A percentile compares a stretch with the other conserved stretches of the same genome.
These are phyloP conservation scores for Fusarium sororula DNA, from an alignment of 2,329 filamentous ascomycete genomes.

Conservation along the genomic window DNA sequence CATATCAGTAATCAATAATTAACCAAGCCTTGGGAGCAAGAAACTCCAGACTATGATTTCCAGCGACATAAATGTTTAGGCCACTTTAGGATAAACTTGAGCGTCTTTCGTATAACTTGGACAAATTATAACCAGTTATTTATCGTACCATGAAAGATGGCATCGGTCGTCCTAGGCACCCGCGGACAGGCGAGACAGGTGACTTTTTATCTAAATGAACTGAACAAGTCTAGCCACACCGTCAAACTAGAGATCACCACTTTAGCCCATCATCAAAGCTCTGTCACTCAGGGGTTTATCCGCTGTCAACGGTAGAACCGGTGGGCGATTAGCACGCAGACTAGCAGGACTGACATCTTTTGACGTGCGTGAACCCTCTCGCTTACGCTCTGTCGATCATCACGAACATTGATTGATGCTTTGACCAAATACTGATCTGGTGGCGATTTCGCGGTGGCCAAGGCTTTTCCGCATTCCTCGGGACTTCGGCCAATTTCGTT, in stretches of 20 bases:
- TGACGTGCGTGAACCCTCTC: background rate
- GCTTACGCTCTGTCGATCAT: background rate
- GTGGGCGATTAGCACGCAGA: constrained; percentile 1
- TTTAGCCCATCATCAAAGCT: background rate
- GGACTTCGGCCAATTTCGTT: background rate
- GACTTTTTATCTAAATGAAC: background rate
- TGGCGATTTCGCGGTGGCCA: background rate
- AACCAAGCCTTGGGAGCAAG: background rate
- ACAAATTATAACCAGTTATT: background rate
- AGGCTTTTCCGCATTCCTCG: background rate
- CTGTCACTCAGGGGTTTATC: background rate
- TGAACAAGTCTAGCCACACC: background rate
- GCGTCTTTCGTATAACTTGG: too few relatives aligned
- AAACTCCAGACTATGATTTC: background rate
- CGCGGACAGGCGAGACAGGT: background rate
- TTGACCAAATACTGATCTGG: background rate
- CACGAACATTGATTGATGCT: background rate
- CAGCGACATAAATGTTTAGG: background rate
- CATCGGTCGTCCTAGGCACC: background rate
- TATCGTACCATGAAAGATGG: background rate
- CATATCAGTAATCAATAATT: background rate
- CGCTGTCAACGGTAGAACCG: constrained; percentile 19
- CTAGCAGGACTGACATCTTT: background rate
- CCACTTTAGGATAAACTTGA: background rate
- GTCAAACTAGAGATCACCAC: background rate